phyloP scores from a whole-genome alignment of 768 basidiomycete species.

The Paxillus involutus region DNA sequence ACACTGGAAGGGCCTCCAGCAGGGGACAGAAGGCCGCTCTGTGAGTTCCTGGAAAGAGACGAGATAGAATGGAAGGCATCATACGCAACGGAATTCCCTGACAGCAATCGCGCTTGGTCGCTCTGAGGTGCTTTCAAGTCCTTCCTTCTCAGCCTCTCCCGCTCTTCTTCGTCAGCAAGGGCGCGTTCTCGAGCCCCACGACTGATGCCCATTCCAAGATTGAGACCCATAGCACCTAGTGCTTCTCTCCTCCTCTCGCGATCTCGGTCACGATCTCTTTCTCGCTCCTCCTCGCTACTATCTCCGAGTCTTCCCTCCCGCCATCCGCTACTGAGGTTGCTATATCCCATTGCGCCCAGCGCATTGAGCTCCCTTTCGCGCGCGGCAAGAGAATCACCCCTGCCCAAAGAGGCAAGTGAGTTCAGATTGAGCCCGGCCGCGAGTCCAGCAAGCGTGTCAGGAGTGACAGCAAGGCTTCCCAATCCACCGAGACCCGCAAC shows the following conservation, averaged over 20 bases:
- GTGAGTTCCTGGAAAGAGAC: constrained; percentile 24
- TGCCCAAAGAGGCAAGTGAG: constrained; percentile 22
- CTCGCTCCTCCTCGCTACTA: constrained; percentile 35
- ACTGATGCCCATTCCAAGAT: constrained; percentile 27
- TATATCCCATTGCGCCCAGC: constrained; percentile 49
- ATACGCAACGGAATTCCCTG: constrained; percentile 51
- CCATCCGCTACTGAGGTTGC: constrained; percentile 30
- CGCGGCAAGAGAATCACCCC: constrained; percentile 30
- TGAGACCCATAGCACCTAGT: constrained; percentile 42
- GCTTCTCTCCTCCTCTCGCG: constrained; percentile 42
- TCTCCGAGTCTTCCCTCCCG: constrained; percentile 36
- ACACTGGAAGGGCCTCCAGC: constrained; percentile 9
- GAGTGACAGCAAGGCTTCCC: constrained; percentile 25
- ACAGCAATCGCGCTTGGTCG: constrained; percentile 37
- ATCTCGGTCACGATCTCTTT: constrained; percentile 49
- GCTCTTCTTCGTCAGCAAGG: constrained; percentile 58
- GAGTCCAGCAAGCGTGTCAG: constrained; percentile 28
- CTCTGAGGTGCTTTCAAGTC: constrained; percentile 43
- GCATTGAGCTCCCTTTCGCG: constrained; percentile 50
- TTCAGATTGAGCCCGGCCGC: constrained; percentile 30
- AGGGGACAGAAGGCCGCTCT: constrained; percentile 22
- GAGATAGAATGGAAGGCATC: constrained; percentile 78
- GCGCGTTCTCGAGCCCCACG: constrained; percentile 64
- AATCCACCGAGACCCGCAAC: constrained; percentile 28
- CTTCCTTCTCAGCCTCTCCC: constrained; percentile 55